These are phyloP conservation scores for Margaritispora aquatica DNA, from an alignment of 495 filamentous ascomycete genomes.

Conservation along the genomic window DNA sequence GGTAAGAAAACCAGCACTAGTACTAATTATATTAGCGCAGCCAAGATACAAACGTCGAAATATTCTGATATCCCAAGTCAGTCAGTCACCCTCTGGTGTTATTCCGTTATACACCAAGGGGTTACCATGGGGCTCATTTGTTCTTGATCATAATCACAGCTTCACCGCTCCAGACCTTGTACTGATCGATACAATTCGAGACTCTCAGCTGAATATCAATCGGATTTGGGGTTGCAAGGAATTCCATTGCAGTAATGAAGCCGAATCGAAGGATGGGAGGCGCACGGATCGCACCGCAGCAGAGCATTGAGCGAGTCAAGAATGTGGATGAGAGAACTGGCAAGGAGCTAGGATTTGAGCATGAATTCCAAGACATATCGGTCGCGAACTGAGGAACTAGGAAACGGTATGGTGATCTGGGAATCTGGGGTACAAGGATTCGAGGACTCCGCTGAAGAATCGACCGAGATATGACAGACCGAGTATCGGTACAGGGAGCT, in stretches of 20 bases:
- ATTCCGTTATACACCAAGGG: conserved; percentile 38
- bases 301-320: conserved; percentile 54
- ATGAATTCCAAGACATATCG: conserved; percentile 38
- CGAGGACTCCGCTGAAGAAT: conserved; percentile 46
- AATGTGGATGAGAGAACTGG: conserved; percentile 44
- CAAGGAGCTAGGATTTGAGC: conserved; percentile 54
- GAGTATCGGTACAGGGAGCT: conserved; percentile 51
- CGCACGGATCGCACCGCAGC: conserved; percentile 65
- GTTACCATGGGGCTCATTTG: conserved; percentile 62
- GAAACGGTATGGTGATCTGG: conserved; percentile 48
- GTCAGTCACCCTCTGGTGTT: conserved; percentile 34
- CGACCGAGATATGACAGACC: conserved; percentile 56
- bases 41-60: conserved; percentile 30
- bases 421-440: conserved; percentile 27
- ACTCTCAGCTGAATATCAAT: conserved; percentile 54
- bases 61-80: conserved; percentile 30
- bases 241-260: conserved; percentile 54
- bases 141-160: conserved; percentile 58
- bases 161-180: conserved; percentile 55
- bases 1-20: no score
- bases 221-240: conserved; percentile 50
- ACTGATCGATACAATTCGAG: conserved; percentile 58
- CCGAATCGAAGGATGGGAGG: conserved; percentile 57
- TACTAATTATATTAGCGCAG: no score
- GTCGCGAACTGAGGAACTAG: conserved; percentile 44